Evolutionary conservation across 192 early-diverging fungal species (phyloP).

Genomic region (Gigaspora rosea): DNA sequence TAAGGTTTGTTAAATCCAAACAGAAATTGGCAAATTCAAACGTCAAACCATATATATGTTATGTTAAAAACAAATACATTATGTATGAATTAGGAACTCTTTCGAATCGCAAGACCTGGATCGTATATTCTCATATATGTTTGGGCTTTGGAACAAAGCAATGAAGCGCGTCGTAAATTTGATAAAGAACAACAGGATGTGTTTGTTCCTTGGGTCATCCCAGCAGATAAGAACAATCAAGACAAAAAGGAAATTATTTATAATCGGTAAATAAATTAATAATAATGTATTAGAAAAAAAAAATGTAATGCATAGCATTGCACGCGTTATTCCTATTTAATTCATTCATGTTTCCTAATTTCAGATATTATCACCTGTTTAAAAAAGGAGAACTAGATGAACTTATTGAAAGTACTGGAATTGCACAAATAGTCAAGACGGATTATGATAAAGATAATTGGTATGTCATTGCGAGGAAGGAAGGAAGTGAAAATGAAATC

Average conservation of each 20-base stretch:
- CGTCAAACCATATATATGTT: neutral
- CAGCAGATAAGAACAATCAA: slow-evolving; percentile 45
- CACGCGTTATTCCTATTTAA: neutral
- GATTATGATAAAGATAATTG: slow-evolving; percentile 98
- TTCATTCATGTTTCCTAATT: slow-evolving; percentile 32
- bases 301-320: too few relatives aligned
- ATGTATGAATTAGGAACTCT: slow-evolving; percentile 59
- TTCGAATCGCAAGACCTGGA: slow-evolving; percentile 71
- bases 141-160: slow-evolving; percentile 91
- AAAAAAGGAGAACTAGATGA: slow-evolving; percentile 80
- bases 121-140: slow-evolving; percentile 85
- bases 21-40: neutral
- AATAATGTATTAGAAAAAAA: neutral
- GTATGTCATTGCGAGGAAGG: slow-evolving; percentile 79
- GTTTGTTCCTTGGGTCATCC: slow-evolving; percentile 90
- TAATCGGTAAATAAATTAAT: slow-evolving; percentile 40
- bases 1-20: slow-evolving; percentile 40
- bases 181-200: slow-evolving; percentile 81
- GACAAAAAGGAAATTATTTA: slow-evolving; percentile 38
- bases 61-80: neutral
- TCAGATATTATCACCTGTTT: slow-evolving; percentile 92
- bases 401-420: slow-evolving; percentile 56
- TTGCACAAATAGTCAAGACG: slow-evolving; percentile 57
- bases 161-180: slow-evolving; percentile 75
- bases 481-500: neutral